These are phyloP conservation scores for Physcia stellaris DNA, from an alignment of 495 filamentous ascomycete genomes.

Conservation along the genomic window DNA sequence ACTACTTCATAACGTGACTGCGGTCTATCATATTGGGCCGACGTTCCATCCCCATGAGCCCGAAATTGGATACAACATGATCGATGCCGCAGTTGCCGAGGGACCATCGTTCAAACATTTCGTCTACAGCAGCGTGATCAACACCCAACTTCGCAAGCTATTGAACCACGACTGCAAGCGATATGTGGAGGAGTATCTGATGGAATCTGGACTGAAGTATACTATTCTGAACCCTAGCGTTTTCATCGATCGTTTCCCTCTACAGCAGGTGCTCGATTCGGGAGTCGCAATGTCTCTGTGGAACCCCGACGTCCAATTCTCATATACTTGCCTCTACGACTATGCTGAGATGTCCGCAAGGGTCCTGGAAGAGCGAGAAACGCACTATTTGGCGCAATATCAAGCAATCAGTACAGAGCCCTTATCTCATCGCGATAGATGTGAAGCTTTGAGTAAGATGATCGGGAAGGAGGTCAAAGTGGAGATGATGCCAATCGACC, in stretches of 20 bases:
- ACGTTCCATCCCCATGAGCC: constrained; percentile 18
- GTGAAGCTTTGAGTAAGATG: too few species aligned
- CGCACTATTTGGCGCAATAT: too few species aligned
- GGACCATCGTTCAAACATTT: constrained; percentile 20
- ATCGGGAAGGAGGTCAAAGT: too few species aligned
- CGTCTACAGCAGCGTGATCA: constrained; percentile 17
- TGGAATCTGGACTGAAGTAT: constrained; percentile 17
- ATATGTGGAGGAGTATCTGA: constrained; percentile 21
- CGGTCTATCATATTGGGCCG: constrained; percentile 11
- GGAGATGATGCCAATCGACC: too few species aligned
- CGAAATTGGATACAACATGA: constrained; percentile 20
- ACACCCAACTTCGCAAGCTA: constrained; percentile 21
- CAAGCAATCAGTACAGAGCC: too few species aligned
- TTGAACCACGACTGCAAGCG: constrained; percentile 24
- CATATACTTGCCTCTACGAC: too few species aligned
- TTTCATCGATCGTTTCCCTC: constrained; percentile 21
- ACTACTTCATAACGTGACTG: constrained; percentile 14
- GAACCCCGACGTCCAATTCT: too few species aligned
- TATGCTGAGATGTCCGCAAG: too few species aligned
- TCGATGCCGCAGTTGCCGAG: constrained; percentile 18
- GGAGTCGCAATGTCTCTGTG: constrained; percentile 5
- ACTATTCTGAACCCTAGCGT: constrained; percentile 24
- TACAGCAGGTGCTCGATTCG: constrained; percentile 11
- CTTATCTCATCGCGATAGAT: too few species aligned
- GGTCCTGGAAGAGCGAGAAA: too few species aligned